Conservation (phyloP, 2,329 filamentous ascomycete species). For the Hymenoscyphus scutula region DNA sequence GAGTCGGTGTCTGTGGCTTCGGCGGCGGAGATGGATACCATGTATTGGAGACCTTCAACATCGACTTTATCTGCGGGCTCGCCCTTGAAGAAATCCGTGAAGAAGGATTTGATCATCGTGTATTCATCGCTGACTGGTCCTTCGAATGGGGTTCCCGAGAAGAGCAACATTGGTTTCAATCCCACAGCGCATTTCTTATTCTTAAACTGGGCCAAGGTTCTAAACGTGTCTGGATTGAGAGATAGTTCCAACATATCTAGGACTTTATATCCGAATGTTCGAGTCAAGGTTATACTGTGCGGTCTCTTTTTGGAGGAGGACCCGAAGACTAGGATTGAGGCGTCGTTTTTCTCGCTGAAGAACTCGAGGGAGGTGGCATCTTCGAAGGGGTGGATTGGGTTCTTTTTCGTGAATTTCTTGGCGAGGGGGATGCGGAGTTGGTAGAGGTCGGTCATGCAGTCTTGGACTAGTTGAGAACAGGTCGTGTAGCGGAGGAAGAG, state of each 20-base stretch:
- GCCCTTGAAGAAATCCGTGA: constrained; percentile 89
- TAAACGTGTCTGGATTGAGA: constrained; percentile 71
- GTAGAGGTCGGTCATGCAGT: constrained; percentile 81
- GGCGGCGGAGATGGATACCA: constrained; percentile 77
- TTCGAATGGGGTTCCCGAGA: constrained; percentile 85
- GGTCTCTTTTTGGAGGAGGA: constrained; percentile 93
- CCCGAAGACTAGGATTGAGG: constrained; percentile 79
- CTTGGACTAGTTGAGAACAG: constrained; percentile 78
- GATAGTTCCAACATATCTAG: constrained; percentile 94
- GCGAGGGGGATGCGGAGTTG: constrained; percentile 80
- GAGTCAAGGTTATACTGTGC: constrained; percentile 78
- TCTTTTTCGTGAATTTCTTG: constrained; percentile 96
- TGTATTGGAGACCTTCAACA: constrained; percentile 90
- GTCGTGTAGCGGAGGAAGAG: constrained; percentile 86
- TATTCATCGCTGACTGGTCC: constrained; percentile 76
- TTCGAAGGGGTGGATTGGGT: constrained; percentile 91
- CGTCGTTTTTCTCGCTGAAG: constrained; percentile 95
- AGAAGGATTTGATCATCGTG: constrained; percentile 80
- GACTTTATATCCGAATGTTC: constrained; percentile 82
- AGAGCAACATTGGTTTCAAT: constrained; percentile 85
- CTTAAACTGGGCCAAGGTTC: constrained; percentile 72
- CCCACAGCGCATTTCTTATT: constrained; percentile 74
- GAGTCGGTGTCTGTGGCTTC: constrained; percentile 51
- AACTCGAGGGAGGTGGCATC: constrained; percentile 86
- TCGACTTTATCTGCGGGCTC: constrained; percentile 77